Percentiles rank a stretch among this genome's conserved stretches.
These are phyloP conservation scores for Kluyveromyces marxianus DNA, from an alignment of 1,139 yeast species.

Conservation along the genomic window DNA sequence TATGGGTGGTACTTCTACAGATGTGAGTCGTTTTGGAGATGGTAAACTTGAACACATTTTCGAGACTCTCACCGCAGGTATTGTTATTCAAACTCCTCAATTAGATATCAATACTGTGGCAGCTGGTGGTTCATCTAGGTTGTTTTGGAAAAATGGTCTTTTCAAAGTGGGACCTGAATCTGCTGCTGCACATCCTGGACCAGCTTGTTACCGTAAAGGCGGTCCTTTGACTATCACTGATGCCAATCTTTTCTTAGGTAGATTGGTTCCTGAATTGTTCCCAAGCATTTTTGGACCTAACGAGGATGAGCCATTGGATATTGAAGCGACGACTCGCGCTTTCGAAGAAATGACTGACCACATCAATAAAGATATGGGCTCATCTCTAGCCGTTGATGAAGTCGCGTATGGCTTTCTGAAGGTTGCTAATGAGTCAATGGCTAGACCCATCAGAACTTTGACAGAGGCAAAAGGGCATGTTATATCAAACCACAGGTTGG, in stretches of 20 bases:
- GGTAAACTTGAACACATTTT: slow-evolving; percentile 47
- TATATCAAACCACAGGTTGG: slow-evolving; percentile 40
- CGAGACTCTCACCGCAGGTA: slow-evolving; percentile 51
- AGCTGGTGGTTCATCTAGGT: slow-evolving; percentile 53
- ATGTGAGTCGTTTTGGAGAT: slow-evolving; percentile 41
- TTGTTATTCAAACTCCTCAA: slow-evolving; percentile 52
- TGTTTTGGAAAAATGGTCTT: slow-evolving; percentile 46
- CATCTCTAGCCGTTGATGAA: slow-evolving; percentile 36
- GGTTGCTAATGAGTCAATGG: slow-evolving; percentile 51
- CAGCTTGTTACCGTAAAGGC: slow-evolving; percentile 51
- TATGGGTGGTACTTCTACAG: slow-evolving; percentile 60
- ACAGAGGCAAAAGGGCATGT: slow-evolving; percentile 49
- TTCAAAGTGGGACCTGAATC: slow-evolving; percentile 54
- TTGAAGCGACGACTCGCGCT: slow-evolving; percentile 32
- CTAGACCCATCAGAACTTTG: slow-evolving; percentile 46
- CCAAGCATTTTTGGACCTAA: slow-evolving; percentile 54
- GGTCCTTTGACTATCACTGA: slow-evolving; percentile 55
- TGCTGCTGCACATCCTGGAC: slow-evolving; percentile 58
- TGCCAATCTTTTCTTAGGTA: slow-evolving; percentile 46
- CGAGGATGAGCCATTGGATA: slow-evolving; percentile 44
- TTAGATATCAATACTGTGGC: slow-evolving; percentile 53
- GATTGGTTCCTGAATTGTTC: slow-evolving; percentile 47
- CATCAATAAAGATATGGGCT: slow-evolving; percentile 35
- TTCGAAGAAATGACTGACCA: slow-evolving; percentile 36
- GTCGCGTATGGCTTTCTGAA: slow-evolving; percentile 47